Evolutionary conservation across 1,139 yeast genomes (phyloP), one percentile per base, ranked within the genome.

Genomic region (Hemisphaericaspora lyxosophila): DNA sequence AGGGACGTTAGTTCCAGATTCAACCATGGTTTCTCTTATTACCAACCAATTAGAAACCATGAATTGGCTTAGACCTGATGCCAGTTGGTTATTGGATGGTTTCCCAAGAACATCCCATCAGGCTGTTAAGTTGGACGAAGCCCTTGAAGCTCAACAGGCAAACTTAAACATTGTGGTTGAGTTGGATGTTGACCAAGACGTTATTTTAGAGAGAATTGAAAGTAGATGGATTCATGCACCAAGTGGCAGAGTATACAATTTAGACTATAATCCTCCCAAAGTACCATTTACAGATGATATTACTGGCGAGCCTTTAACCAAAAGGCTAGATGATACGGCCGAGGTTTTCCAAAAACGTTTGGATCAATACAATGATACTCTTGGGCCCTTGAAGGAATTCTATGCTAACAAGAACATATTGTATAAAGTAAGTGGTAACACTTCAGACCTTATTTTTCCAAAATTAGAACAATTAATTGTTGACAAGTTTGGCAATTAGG

Each of bases 241-340:
- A 0, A 85, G 95, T 42, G 97, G 97, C 0, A 67, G 97, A 46
- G 84, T 89, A 2, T 90, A 90, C 59, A 90, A 85, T 55, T 59
- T 86, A 46, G 82, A 87, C 43, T 90, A 87, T 60, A 88, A 86
- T 51, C 97, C 97, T 3, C 97, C 97, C 2, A 83, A 82, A 49
- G 75, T 73, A 1, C 80, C 89, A 0, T 94, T 87, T 36, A 73
- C 64, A 44, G 97, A 90, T 55, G 97, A 90, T 55, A 55, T 88
- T 2, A 90, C 97, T 0, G 96, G 96, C 0, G 97, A 90, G 54
- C 82, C 87, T 1, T 67, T 90, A 41, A 62, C 75, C 23, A 86
- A 88, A 59, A 73, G 97, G 40, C 72, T 80, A 0, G 97, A 90
- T 53, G 97, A 90, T 55, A 85, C 82, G 0, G 70, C 70, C 1